Conservation (phyloP, 768 basidiomycete genomes). For the Pleurotus platypus region DNA sequence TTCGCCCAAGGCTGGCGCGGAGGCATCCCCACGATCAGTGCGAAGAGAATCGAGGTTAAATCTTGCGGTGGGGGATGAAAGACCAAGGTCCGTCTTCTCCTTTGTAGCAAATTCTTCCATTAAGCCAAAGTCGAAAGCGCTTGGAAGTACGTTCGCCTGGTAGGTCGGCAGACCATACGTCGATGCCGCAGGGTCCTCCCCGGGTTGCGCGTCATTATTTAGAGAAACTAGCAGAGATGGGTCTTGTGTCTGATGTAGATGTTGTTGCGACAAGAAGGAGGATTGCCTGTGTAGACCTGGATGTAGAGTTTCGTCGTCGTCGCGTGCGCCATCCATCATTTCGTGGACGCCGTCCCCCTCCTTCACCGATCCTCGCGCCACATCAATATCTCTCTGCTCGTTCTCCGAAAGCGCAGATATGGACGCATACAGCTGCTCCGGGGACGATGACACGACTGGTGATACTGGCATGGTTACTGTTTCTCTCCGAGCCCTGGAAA, state of each 20-base stretch:
- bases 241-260: constrained; percentile 44
- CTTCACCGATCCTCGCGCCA: constrained; percentile 29
- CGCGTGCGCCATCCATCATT: constrained; percentile 10
- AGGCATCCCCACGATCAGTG: constrained; percentile 12
- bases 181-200: constrained; percentile 26
- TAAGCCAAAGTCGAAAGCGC: constrained; percentile 64
- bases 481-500: constrained; percentile 68
- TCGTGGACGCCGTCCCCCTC: constrained; percentile 15
- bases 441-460: constrained; percentile 26
- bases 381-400: constrained; percentile 45
- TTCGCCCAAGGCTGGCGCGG: constrained; percentile 16
- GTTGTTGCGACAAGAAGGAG: constrained; percentile 30
- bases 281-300: constrained; percentile 17
- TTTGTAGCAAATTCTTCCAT: constrained; percentile 77
- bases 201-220: constrained; percentile 12
- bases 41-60: constrained; percentile 29
- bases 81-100: constrained; percentile 65
- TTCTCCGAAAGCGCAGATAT: constrained; percentile 43
- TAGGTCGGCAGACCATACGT: constrained; percentile 63
- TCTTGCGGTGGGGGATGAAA: constrained; percentile 43
- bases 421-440: constrained; percentile 12
- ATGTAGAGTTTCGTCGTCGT: constrained; percentile 19
- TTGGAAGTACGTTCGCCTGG: constrained; percentile 52
- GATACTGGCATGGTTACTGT: constrained; percentile 41
- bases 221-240: constrained; percentile 39